A percentile compares a stretch with the other conserved stretches of the same genome.
These are phyloP conservation scores for Chondrostereum purpureum DNA, from an alignment of 1,284 basidiomycete genomes.

Conservation along the genomic window DNA sequence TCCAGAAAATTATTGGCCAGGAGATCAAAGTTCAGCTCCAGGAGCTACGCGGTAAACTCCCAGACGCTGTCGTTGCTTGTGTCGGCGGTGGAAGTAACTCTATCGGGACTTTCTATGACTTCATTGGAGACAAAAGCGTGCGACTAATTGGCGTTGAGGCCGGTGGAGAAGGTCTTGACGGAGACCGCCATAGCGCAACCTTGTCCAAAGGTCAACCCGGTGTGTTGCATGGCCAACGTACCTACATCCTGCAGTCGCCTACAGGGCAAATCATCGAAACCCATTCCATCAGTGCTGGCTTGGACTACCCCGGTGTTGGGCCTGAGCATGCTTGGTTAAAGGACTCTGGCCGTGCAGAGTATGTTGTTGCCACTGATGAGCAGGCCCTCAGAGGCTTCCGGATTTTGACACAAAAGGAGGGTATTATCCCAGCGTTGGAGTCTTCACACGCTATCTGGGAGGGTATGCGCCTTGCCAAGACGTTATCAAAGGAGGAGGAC, in stretches of 20 bases:
- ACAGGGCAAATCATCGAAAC: slow-evolving; percentile 95
- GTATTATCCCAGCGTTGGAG: slow-evolving; percentile 96
- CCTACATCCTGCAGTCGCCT: slow-evolving; percentile 87
- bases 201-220: slow-evolving; percentile 86
- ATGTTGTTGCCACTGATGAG: slow-evolving; percentile 89
- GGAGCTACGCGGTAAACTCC: slow-evolving; percentile 75
- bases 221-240: slow-evolving; percentile 93
- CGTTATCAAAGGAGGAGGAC: slow-evolving; percentile 77
- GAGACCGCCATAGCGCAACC: slow-evolving; percentile 87
- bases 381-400: slow-evolving; percentile 91
- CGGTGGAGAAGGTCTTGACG: slow-evolving; percentile 88
- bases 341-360: slow-evolving; percentile 89
- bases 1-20: slow-evolving; percentile 91
- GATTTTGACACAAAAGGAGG: slow-evolving; percentile 86
- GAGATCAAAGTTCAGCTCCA: slow-evolving; percentile 91
- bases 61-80: slow-evolving; percentile 93
- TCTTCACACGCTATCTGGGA: slow-evolving; percentile 96
- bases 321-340: slow-evolving; percentile 98
- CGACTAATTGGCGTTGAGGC: slow-evolving; percentile 92
- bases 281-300: slow-evolving; percentile 93
- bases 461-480: slow-evolving; percentile 81
- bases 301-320: slow-evolving; percentile 91
- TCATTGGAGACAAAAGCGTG: slow-evolving; percentile 81
- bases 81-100: slow-evolving; percentile 98
- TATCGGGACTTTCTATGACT: slow-evolving; percentile 95